Conservation (phyloP, 1,139 yeast genomes). For the Wickerhamiella infanticola region DNA sequence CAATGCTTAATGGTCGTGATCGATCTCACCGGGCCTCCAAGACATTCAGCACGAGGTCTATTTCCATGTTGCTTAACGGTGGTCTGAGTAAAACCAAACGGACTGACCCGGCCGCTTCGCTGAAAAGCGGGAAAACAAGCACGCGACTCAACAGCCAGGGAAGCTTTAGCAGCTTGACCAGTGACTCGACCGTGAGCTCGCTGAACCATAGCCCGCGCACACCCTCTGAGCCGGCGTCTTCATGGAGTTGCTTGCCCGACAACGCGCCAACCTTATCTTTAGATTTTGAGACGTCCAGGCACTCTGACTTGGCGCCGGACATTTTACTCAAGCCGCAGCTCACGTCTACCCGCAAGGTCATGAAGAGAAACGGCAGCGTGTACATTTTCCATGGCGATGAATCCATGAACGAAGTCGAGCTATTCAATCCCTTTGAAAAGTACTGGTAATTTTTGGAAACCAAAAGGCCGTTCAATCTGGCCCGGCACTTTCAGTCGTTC, state of each 20-base stretch:
- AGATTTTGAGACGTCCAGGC: not conserved
- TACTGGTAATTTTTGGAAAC: too few species aligned
- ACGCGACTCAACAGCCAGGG: not conserved
- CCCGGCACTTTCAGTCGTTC: too few species aligned
- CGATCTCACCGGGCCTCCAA: not conserved
- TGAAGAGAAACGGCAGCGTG: conserved; percentile 9
- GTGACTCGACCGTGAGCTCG: not conserved
- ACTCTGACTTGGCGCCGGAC: not conserved
- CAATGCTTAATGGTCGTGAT: not conserved
- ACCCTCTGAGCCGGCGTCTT: not conserved
- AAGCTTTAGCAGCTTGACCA: not conserved
- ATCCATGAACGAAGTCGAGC: conserved; percentile 8
- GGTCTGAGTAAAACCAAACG: not conserved
- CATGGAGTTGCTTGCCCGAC: not conserved
- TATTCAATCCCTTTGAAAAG: conserved; percentile 12
- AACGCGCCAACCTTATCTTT: not conserved
- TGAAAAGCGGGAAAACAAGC: not conserved
- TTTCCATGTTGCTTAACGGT: not conserved
- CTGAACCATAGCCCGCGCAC: not conserved
- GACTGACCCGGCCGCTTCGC: not conserved
- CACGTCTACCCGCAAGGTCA: not conserved
- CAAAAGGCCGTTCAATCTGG: too few species aligned
- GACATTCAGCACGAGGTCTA: conserved; percentile 5
- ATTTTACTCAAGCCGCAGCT: not conserved
- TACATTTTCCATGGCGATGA: conserved; percentile 10